Base-by-base conservation (phyloP, 2,329 filamentous ascomycete genomes). In the Monosporascus sp. region DNA sequence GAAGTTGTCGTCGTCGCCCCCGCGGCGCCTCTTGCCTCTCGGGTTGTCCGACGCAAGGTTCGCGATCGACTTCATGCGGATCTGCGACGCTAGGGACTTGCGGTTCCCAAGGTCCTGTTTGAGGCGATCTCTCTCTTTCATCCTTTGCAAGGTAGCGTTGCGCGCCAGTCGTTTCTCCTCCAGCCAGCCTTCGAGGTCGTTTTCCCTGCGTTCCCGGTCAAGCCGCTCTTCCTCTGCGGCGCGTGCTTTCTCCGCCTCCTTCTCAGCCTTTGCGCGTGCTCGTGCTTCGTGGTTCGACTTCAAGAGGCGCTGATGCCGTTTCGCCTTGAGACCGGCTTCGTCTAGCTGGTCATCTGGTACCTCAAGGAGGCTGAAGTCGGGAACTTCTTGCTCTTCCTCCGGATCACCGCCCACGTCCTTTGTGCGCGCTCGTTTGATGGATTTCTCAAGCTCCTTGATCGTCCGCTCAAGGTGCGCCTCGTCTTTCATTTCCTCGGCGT, bases 21-120 rank as follows among this genome's bases (percentile, higher is more conserved):
- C 91, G 18, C 92, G 85, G 15, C 90, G 80, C 52, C 93, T 83
- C 71, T 96, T 95, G 69, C 92, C 91, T 58, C 80, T 76, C 1
- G 93, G 91, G 6, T 83, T 85, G 69, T 99, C 94, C 0, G 93
- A 92, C 3, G 94, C 94, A 1, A 99, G 85, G 65, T 96, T 97
- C 54, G 94, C 94, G 54, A 99, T 91, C 49, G 87, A 93, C 74
- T 97, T 97, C 94, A 99, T 99, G 57, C 94, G 89, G 73, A 96
- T 95, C 70, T 97, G 93, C 53, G 89, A 94, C 8, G 94, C 94
- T 20, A 97, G 84, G 0, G 92, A 97, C 71, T 99, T 99, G 66
- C 94, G 89, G 72, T 97, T 97, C 52, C 93, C 92, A 1, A 97
- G 82, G 66, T 99, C 94, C 44, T 91, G 90, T 73, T 96, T 97